Percentiles rank a stretch among this genome's conserved stretches.
Conservation (phyloP, 2,329 filamentous ascomycete genomes). For the Fusarium neocosmosporiellum region DNA sequence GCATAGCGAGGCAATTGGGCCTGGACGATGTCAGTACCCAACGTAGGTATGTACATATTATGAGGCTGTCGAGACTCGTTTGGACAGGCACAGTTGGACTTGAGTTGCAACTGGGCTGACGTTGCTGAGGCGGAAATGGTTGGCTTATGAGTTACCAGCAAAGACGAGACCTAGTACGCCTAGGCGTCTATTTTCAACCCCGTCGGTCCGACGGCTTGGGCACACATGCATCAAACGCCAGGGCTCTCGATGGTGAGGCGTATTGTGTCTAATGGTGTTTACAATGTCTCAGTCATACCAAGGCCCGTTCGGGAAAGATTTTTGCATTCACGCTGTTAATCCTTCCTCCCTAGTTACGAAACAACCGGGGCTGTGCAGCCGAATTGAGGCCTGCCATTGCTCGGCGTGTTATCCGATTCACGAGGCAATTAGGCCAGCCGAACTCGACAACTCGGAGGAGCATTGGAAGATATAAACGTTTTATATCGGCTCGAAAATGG, state of each 20-base stretch:
- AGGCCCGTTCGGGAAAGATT: background rate
- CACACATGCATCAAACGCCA: slow-evolving; percentile 18
- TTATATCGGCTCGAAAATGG: background rate
- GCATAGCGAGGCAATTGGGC: background rate
- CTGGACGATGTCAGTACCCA: background rate
- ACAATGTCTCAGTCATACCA: background rate
- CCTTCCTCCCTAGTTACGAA: background rate
- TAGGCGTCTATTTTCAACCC: slow-evolving; percentile 18
- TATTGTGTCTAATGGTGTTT: background rate
- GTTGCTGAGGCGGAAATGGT: slow-evolving; percentile 26
- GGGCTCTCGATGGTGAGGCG: background rate
- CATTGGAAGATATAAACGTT: slow-evolving; percentile 14
- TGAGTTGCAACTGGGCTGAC: slow-evolving; percentile 27
- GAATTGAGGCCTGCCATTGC: slow-evolving; percentile 20
- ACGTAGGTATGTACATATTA: background rate
- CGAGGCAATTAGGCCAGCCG: background rate
- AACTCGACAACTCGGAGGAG: background rate
- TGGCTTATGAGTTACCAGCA: slow-evolving; percentile 20
- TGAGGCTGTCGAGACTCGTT: slow-evolving; percentile 12
- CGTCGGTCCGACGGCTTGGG: slow-evolving; percentile 21
- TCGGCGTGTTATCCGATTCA: background rate
- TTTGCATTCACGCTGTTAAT: background rate
- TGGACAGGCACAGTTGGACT: slow-evolving; percentile 14
- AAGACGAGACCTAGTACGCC: slow-evolving; percentile 6
- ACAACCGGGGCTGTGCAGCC: background rate